Evolutionary conservation across 139 green algal species (phyloP), one percentile per base, ranked within the genome.

Genomic region (Microglena sp.): DNA sequence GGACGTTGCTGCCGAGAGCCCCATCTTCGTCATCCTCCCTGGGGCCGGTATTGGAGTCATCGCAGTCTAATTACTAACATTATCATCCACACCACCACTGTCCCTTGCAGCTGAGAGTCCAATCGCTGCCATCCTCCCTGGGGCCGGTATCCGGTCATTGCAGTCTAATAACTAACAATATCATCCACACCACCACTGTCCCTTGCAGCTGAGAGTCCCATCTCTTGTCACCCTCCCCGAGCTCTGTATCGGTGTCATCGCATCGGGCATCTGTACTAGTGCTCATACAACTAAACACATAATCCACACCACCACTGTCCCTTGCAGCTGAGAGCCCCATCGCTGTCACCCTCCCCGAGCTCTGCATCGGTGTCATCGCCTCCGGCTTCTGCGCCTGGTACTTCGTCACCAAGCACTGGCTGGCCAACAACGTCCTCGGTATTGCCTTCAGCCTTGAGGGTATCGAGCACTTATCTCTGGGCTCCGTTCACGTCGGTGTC

Each of bases 391-490:
- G 76, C 55, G 45, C 66, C 0, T 95, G 85, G 84, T 99, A 99
- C 73, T 84, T 82, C 28, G 36, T 62, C 5, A 80, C 75, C 30
- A 97, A 97, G 77, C 80, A 96, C 77, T 99, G 90, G 89, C 70
- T 97, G 7, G 86, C 89, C 45, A 99, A 98, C 82, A 99, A 99
- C 67, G 63, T 83, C 22, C 79, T 99, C 45, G 94, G 94, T 0
- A 68, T 99, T 22, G 78, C 87, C 1, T 97, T 98, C 74, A 83
- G 81, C 35, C 68, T 99, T 6, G 83, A 96, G 62, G 94, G 94
- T 27, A 95, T 99, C 8, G 94, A 99, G 78, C 86, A 94, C 68
- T 78, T 99, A 5, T 90, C 80, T 4, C 76, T 99, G 3, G 93
- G 92, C 0, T 87, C 74, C 0, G 71, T 85, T 24, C 79, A 91